Conservation (phyloP, 2,329 filamentous ascomycete species). For the Lomentospora prolificans region DNA sequence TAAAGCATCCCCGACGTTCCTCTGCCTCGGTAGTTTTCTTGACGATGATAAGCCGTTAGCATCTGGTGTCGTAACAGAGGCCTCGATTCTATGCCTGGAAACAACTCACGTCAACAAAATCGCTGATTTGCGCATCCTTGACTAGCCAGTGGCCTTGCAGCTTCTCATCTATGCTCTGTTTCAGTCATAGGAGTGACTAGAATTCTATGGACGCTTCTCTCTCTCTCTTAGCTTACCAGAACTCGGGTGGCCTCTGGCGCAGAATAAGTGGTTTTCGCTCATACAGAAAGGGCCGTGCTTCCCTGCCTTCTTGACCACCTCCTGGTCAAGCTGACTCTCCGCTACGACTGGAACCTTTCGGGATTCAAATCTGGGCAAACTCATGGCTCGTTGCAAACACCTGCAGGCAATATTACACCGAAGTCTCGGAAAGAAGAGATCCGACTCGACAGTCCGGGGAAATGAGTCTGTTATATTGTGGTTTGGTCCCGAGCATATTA, state of each 20-base stretch:
- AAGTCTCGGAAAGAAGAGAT: too few species aligned
- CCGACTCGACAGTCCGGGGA: too few species aligned
- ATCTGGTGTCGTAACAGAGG: not conserved
- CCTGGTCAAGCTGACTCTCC: not conserved
- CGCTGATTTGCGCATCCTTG: not conserved
- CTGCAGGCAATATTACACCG: too few species aligned
- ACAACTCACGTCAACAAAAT: not conserved
- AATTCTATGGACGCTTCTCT: too few species aligned
- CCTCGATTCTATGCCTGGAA: not conserved
- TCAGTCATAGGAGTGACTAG: not conserved
- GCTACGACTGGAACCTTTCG: not conserved
- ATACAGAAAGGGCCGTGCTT: not conserved
- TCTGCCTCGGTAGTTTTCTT: not conserved
- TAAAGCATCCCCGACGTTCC: not conserved
- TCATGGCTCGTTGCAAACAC: not conserved
- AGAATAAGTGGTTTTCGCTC: conserved; percentile 12
- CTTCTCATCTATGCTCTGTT: not conserved
- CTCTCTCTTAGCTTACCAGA: not conserved
- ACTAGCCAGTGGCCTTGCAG: not conserved
- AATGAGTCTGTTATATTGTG: too few species aligned
- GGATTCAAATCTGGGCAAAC: not conserved
- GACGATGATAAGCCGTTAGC: not conserved
- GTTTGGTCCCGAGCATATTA: too few species aligned
- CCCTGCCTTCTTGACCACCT: not conserved
- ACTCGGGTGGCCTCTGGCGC: not conserved